Base-by-base conservation (phyloP, 306 rosid species). In the Malus domestica region DNA sequence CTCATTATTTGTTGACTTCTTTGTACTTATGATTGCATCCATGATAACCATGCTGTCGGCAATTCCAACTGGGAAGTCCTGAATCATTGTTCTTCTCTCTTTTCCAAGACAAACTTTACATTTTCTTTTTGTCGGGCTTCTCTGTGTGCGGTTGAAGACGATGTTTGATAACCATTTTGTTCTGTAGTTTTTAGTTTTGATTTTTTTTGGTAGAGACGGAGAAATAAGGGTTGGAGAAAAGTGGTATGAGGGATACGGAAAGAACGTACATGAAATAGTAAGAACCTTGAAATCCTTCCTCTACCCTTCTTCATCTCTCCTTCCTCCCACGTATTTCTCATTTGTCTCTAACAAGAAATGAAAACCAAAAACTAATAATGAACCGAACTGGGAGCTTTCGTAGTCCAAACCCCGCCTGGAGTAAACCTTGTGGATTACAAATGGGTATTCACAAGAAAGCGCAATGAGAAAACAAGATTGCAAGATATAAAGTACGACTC, bases 1-100 rank as follows among this genome's bases (percentile, higher is more conserved):
- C 71, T 87, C 82, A 90, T 87, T 82, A 68, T 77, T 78, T 67
- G 70, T 86, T 89, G 97, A 91, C 90, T 88, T 89, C 89, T 80
- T 70, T 67, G 45, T 45, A 61, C 84, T 70, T 75, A 89, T 89
- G 85, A 86, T 89, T 86, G 83, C 87, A 69, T 83, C 86, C 89
- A 84, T 88, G 80, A 91, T 83, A 70, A 22, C 80, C 75, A 66
- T 70, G 80, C 81, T 79, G 90, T 88, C 78, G 83, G 84, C 86
- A 78, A 51, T 61, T 57, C 71, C 72, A 77, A 63, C 77, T 69
- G 79, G 71, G 72, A 72, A 66, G 46, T 75, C 45, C 45, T 42
- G 12, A 42, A 42, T 42, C 45, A 42, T 42, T 42, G 11, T 42
- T 42, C 45, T 9, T 42, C 45, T 42, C 45, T 42, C 45, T 42